Conservation (phyloP, 2,329 filamentous ascomycete genomes). For the Colletotrichum kahawae region DNA sequence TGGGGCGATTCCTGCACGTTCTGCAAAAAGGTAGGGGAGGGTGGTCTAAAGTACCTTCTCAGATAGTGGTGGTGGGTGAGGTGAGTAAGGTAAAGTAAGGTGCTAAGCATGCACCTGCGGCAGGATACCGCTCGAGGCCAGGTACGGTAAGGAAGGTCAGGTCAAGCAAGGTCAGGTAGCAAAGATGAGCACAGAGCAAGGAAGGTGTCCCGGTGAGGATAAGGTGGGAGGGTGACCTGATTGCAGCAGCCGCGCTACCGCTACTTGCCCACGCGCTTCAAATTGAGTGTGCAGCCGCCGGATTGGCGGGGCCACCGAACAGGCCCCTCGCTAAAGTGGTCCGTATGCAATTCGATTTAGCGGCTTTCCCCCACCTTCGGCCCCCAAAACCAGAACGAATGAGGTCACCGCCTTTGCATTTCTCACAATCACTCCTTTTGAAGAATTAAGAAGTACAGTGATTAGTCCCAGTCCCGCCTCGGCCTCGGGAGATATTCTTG, state of each 20-base stretch:
- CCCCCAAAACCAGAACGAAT: slow-evolving; percentile 6
- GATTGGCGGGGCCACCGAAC: neutral
- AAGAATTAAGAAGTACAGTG: neutral
- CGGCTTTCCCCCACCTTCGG: slow-evolving; percentile 17
- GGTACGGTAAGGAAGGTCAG: neutral
- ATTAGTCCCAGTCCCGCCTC: neutral
- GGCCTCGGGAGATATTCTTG: neutral
- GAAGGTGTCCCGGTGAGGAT: neutral
- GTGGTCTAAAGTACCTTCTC: neutral
- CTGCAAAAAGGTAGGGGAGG: neutral
- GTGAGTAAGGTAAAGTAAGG: neutral
- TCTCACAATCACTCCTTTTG: neutral
- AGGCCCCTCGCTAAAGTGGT: neutral
- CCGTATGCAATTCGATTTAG: neutral
- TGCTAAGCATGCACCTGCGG: neutral
- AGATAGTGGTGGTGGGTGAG: neutral
- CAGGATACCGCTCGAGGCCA: neutral
- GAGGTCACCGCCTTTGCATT: slow-evolving; percentile 16
- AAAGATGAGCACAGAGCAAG: neutral
- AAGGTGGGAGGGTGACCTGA: neutral
- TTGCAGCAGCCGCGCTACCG: neutral
- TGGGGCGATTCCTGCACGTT: neutral
- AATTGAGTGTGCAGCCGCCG: neutral
- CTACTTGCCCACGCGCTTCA: slow-evolving; percentile 2
- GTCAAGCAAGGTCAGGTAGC: neutral